These are phyloP conservation scores for Fagopyrum tataricum DNA, from an alignment of 148 eudicot genomes.

Conservation along the genomic window DNA sequence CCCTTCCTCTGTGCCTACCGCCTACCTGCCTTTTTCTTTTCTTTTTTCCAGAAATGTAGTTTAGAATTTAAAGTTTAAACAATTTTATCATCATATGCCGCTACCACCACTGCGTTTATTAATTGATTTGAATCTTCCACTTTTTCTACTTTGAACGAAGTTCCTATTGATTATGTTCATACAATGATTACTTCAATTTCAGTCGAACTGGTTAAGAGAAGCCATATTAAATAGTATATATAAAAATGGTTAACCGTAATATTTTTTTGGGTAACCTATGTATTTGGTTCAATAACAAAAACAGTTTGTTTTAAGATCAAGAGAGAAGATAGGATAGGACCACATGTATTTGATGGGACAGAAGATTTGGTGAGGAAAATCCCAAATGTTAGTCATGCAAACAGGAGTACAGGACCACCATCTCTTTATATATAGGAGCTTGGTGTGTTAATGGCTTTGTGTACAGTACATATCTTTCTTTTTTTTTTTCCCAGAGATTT, in stretches of 20 bases:
- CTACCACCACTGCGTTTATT: no score
- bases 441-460: not conserved
- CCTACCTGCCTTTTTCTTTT: not conserved
- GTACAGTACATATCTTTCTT: not conserved
- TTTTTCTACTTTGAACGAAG: no score
- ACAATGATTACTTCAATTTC: no score
- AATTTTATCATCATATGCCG: no score
- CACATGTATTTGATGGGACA: not conserved
- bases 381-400: slow-evolving; percentile 5
- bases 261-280: no score
- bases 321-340: not conserved
- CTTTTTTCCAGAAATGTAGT: not conserved
- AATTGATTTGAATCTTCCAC: no score
- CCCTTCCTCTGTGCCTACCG: not conserved
- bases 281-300: not conserved
- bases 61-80: not conserved
- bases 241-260: no score
- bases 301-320: no score
- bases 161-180: no score
- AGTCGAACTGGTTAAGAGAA: no score
- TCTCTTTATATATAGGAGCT: not conserved
- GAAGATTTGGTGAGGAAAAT: not conserved
- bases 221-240: no score
- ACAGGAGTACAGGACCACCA: slow-evolving; percentile 5
- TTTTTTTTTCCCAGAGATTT: not conserved